phyloP scores from a whole-genome alignment of 257 asterid genomes.

The Henckelia pumila region DNA sequence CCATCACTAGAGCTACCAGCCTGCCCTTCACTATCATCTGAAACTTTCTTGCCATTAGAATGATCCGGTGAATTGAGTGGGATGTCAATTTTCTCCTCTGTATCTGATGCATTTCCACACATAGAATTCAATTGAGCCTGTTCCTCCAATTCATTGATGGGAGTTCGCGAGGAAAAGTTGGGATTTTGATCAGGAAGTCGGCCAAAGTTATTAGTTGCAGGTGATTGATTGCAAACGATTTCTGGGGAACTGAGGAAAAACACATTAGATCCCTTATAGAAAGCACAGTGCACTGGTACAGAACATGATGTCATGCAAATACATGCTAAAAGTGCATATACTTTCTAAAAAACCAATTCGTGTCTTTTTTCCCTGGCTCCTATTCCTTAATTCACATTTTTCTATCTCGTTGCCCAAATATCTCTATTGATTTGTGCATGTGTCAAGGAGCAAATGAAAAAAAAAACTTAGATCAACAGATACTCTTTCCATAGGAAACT shows the following conservation, averaged over 20 bases:
- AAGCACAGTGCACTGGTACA: slow-evolving; percentile 9
- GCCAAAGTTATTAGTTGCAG: slow-evolving; percentile 47
- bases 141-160: slow-evolving; percentile 45
- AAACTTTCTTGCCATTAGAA: slow-evolving; percentile 42
- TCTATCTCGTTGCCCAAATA: background rate
- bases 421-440: background rate
- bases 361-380: background rate
- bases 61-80: slow-evolving; percentile 47
- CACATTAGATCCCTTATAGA: slow-evolving; percentile 22
- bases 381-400: background rate
- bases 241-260: slow-evolving; percentile 65
- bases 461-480: background rate
- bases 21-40: slow-evolving; percentile 47
- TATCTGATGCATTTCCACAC: slow-evolving; percentile 41
- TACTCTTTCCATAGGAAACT: background rate
- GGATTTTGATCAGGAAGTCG: slow-evolving; percentile 47
- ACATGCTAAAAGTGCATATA: background rate
- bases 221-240: slow-evolving; percentile 41
- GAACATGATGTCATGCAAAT: slow-evolving; percentile 12
- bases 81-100: slow-evolving; percentile 42
- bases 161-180: slow-evolving; percentile 36
- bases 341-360: background rate
- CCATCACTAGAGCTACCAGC: slow-evolving; percentile 56
- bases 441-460: background rate
- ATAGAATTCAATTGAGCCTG: slow-evolving; percentile 41